A percentile compares a stretch with the other conserved stretches of the same genome.
These are phyloP conservation scores for Diaporthe citri DNA, from an alignment of 2,329 filamentous ascomycete species.

Conservation along the genomic window DNA sequence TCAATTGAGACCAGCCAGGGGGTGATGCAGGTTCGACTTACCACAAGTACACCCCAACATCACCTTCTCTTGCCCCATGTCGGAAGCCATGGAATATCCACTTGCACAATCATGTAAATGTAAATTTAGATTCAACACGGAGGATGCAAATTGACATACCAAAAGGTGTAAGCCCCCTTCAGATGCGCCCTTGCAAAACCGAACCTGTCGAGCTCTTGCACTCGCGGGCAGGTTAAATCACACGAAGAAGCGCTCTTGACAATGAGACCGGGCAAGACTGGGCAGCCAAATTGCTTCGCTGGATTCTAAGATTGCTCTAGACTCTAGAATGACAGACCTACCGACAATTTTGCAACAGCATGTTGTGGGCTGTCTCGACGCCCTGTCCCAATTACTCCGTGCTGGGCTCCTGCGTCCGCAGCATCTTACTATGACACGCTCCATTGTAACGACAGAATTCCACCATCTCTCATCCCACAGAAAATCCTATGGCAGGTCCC, in stretches of 20 bases:
- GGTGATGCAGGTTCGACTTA: background rate
- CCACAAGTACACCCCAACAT: background rate
- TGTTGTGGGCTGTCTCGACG: background rate
- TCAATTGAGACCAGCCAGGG: background rate
- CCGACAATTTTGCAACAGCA: slow-evolving; percentile 14
- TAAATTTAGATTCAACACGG: background rate
- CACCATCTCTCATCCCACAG: slow-evolving; percentile 11
- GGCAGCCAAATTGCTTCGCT: slow-evolving; percentile 36
- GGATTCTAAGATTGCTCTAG: slow-evolving; percentile 38
- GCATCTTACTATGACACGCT: slow-evolving; percentile 23
- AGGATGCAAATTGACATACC: background rate
- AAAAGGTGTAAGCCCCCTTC: no score
- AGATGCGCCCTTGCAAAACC: background rate
- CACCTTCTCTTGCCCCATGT: background rate
- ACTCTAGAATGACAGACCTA: slow-evolving; percentile 34
- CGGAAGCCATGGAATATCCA: background rate
- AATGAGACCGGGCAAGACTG: background rate
- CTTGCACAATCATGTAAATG: background rate
- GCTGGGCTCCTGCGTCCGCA: slow-evolving; percentile 10
- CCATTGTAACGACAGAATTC: slow-evolving; percentile 41
- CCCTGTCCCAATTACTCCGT: slow-evolving; percentile 36
- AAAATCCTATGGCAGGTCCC: slow-evolving; percentile 12
- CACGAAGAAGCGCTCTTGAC: background rate
- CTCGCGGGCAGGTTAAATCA: background rate
- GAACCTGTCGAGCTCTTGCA: background rate